These are phyloP conservation scores for Pythium monospermum DNA, from an alignment of 352 stramenopile genomes.

Conservation along the genomic window DNA sequence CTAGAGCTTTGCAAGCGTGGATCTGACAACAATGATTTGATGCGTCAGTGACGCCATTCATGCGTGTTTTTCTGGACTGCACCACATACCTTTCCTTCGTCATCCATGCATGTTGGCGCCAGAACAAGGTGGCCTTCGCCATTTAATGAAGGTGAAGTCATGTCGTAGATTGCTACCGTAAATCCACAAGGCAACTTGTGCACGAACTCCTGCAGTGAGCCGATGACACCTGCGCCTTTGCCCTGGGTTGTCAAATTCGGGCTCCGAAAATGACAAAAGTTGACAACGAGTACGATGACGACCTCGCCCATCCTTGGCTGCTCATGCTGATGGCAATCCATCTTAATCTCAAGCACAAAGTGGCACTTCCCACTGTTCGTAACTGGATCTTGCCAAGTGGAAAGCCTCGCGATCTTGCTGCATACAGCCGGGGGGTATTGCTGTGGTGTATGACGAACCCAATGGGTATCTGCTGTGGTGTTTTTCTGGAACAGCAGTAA, in stretches of 20 bases:
- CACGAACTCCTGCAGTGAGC: conserved; percentile 6
- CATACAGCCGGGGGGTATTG: neutral
- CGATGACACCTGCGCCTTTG: conserved; percentile 3
- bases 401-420: neutral
- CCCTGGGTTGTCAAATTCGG: conserved; percentile 16
- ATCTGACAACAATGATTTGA: neutral
- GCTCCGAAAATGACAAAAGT: conserved; percentile 26
- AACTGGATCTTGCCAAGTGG: conserved; percentile 2
- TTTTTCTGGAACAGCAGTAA: neutral
- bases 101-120: neutral
- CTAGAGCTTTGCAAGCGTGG: conserved; percentile 1
- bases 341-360: conserved; percentile 20
- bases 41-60: too few species aligned
- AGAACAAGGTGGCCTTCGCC: neutral
- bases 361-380: neutral
- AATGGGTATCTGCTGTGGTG: neutral
- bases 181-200: conserved; percentile 3
- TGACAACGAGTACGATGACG: conserved; percentile 28
- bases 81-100: conserved; percentile 5
- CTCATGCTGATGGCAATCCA: neutral
- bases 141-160: neutral
- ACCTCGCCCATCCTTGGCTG: neutral
- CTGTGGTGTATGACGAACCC: conserved; percentile 6
- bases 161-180: conserved; percentile 1
- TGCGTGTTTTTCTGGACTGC: too few species aligned